Conservation (phyloP, 805 yeast species). For the Hanseniaspora thailandica region DNA sequence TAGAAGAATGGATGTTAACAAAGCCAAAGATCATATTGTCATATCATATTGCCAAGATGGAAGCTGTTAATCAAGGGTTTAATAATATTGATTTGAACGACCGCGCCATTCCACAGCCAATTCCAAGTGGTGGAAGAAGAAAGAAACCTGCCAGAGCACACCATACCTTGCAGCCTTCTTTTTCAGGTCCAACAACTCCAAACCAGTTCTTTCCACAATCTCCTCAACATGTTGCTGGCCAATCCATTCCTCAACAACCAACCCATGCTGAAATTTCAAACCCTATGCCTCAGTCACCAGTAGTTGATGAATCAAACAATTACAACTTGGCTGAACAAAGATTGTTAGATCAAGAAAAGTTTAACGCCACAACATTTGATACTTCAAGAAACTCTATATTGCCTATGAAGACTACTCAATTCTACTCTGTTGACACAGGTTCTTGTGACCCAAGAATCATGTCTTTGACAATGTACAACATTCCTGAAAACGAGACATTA, state of each 20-base stretch:
- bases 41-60: not conserved
- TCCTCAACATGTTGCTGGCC: not conserved
- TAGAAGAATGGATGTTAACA: no score
- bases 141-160: conserved; percentile 25
- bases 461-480: conserved; percentile 66
- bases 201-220: not conserved
- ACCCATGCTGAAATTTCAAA: not conserved
- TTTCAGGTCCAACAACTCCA: not conserved
- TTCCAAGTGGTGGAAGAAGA: conserved; percentile 30
- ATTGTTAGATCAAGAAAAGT: conserved; percentile 29
- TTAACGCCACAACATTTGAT: conserved; percentile 39
- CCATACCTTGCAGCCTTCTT: conserved; percentile 8
- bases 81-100: not conserved
- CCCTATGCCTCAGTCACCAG: not conserved
- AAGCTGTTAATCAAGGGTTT: not conserved
- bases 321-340: conserved; percentile 28
- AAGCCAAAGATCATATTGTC: not conserved
- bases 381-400: conserved; percentile 73
- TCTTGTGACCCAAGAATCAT: conserved; percentile 69
- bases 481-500: conserved; percentile 63
- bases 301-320: conserved; percentile 18
- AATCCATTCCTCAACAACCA: not conserved
- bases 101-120: conserved; percentile 16
- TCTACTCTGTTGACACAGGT: conserved; percentile 66
- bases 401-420: conserved; percentile 69